phyloP scores from a whole-genome alignment of 2,329 filamentous ascomycete species.

The Talaromyces sp. region DNA sequence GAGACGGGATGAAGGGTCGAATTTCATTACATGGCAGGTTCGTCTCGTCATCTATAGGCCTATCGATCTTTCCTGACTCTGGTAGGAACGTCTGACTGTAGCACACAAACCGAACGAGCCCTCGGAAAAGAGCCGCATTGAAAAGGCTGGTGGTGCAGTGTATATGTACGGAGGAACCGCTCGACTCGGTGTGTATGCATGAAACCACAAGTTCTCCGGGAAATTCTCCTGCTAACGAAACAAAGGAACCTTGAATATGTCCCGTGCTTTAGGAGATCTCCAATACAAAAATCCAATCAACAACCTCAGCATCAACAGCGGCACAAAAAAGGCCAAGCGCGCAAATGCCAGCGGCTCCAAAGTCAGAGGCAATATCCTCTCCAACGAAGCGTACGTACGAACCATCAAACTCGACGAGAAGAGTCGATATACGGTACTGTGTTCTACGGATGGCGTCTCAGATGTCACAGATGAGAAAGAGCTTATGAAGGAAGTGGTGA shows the following conservation, averaged over 20 bases:
- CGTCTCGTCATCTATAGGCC: background rate
- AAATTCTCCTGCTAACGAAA: background rate
- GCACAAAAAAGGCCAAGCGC: slow-evolving; percentile 20
- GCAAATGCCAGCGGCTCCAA: slow-evolving; percentile 20
- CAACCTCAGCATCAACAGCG: slow-evolving; percentile 19
- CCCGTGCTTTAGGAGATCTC: slow-evolving; percentile 35
- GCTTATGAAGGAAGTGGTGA: slow-evolving; percentile 32
- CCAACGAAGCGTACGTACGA: slow-evolving; percentile 31
- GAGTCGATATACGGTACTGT: slow-evolving; percentile 29
- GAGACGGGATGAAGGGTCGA: slow-evolving; percentile 28
- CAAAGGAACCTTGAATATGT: slow-evolving; percentile 35
- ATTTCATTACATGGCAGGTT: slow-evolving; percentile 24
- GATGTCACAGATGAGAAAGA: slow-evolving; percentile 28
- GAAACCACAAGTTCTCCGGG: background rate
- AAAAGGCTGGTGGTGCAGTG: slow-evolving; percentile 31
- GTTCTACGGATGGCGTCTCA: slow-evolving; percentile 33
- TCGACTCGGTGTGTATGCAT: slow-evolving; percentile 27
- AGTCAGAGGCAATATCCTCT: slow-evolving; percentile 30
- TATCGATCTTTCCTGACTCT: background rate
- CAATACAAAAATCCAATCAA: slow-evolving; percentile 39
- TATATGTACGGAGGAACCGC: slow-evolving; percentile 26
- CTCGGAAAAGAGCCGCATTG: slow-evolving; percentile 31
- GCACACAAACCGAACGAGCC: slow-evolving; percentile 32
- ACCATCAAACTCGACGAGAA: slow-evolving; percentile 24
- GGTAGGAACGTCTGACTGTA: slow-evolving; percentile 32